phyloP scores from a whole-genome alignment of 1,284 basidiomycete genomes.

The Austroboletus niveus region DNA sequence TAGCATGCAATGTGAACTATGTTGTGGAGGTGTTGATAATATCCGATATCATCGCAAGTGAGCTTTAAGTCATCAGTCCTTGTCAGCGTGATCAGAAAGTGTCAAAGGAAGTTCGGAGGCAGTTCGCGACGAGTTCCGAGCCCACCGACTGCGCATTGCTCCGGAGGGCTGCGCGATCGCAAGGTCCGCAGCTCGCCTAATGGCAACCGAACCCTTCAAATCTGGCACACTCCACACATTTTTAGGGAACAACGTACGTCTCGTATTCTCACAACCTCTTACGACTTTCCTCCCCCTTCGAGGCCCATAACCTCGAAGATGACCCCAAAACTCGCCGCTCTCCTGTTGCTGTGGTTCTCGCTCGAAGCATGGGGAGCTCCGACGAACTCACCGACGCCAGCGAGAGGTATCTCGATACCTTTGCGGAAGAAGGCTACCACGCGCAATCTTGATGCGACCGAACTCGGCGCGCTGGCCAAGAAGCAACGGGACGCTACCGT shows the following conservation, averaged over 20 bases:
- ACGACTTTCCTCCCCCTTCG: background rate
- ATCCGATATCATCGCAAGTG: background rate
- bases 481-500: slow-evolving; percentile 22
- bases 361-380: slow-evolving; percentile 15
- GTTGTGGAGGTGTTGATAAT: too few relatives aligned
- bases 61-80: background rate
- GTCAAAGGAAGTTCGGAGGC: too few relatives aligned
- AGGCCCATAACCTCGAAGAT: slow-evolving; percentile 3
- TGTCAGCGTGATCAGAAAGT: background rate
- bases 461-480: slow-evolving; percentile 22
- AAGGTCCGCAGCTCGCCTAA: slow-evolving; percentile 14
- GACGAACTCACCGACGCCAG: slow-evolving; percentile 1
- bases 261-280: background rate
- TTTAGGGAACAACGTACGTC: slow-evolving; percentile 2
- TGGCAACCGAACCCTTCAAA: background rate
- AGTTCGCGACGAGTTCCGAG: background rate
- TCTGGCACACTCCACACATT: slow-evolving; percentile 1
- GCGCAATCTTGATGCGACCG: background rate
- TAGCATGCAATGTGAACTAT: too few relatives aligned
- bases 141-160: background rate
- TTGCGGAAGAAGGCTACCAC: slow-evolving; percentile 14
- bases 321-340: slow-evolving; percentile 11
- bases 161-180: slow-evolving; percentile 9
- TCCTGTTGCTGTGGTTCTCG: slow-evolving; percentile 16
- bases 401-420: slow-evolving; percentile 21